A percentile compares a stretch with the other conserved stretches of the same genome.
These are phyloP conservation scores for Biscogniauxia marginata DNA, from an alignment of 2,329 filamentous ascomycete genomes.

Conservation along the genomic window DNA sequence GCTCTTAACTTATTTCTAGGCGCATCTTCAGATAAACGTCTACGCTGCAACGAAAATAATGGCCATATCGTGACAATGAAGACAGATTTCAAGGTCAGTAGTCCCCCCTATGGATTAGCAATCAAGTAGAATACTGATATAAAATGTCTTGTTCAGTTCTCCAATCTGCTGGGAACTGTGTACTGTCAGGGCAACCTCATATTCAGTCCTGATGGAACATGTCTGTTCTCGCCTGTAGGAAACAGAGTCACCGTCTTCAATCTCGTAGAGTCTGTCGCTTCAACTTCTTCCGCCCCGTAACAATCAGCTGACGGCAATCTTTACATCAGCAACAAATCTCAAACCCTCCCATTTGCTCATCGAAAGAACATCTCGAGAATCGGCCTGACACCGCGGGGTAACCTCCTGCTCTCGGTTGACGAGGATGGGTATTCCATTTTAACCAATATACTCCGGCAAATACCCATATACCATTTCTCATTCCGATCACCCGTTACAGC, in stretches of 20 bases:
- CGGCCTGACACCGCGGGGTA: conserved; percentile 85
- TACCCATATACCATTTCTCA: conserved; percentile 93
- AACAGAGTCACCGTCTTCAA: conserved; percentile 97
- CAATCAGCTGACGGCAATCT: background rate
- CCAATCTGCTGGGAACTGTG: conserved; percentile 95
- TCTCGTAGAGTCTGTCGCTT: conserved; percentile 73
- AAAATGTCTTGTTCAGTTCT: conserved; percentile 63
- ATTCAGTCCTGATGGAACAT: conserved; percentile 94
- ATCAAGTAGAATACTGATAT: no score
- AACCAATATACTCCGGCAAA: conserved; percentile 82
- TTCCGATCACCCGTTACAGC: conserved; percentile 81
- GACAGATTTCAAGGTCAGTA: conserved; percentile 90
- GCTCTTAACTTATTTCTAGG: background rate
- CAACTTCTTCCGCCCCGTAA: background rate
- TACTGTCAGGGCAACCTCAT: conserved; percentile 97
- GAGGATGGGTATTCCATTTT: conserved; percentile 92
- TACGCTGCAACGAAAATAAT: conserved; percentile 11
- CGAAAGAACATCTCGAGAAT: conserved; percentile 89
- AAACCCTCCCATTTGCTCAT: conserved; percentile 86
- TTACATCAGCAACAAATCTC: conserved; percentile 71
- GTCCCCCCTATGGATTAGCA: background rate
- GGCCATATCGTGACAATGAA: conserved; percentile 68
- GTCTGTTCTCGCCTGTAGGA: conserved; percentile 92
- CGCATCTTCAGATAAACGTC: background rate
- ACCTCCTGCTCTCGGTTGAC: conserved; percentile 89